These are phyloP conservation scores for Orbilia brochopaga DNA, from an alignment of 2,329 filamentous ascomycete species.

Conservation along the genomic window DNA sequence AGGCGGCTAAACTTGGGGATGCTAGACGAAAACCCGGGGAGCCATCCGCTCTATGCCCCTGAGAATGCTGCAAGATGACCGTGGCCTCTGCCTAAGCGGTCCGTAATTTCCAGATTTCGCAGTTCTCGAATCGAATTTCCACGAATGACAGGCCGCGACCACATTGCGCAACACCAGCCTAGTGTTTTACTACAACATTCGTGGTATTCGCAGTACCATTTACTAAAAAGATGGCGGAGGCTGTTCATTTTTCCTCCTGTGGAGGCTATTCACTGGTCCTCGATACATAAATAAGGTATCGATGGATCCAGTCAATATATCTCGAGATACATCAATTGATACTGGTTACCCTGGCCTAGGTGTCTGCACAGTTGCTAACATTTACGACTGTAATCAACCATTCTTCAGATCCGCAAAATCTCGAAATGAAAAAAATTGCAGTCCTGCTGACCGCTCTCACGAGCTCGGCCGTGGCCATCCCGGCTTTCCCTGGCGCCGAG, in stretches of 20 bases:
- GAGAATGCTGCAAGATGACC: conserved; percentile 4
- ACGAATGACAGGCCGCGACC: conserved; percentile 32
- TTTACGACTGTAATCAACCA: too few species aligned
- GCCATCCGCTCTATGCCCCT: conserved; percentile 1
- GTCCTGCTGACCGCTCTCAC: conserved; percentile 42
- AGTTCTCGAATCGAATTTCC: conserved; percentile 19
- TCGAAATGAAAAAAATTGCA: conserved; percentile 11
- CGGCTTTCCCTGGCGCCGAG: conserved; percentile 63
- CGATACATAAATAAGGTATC: too few species aligned
- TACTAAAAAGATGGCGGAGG: conserved; percentile 7
- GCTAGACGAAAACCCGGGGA: conserved; percentile 15
- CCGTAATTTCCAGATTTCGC: conserved; percentile 38
- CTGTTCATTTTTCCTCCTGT: neutral
- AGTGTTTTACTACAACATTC: conserved; percentile 27
- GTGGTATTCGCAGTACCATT: too few species aligned
- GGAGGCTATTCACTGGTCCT: too few species aligned
- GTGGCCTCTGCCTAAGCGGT: conserved; percentile 14
- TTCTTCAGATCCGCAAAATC: neutral
- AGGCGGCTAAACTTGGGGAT: conserved; percentile 8
- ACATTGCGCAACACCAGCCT: too few species aligned
- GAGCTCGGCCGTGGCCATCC: conserved; percentile 50
- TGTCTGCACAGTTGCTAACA: too few species aligned
- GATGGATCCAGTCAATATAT: too few species aligned
- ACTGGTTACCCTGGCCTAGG: too few species aligned
- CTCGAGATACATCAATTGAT: too few species aligned